Percentiles rank a stretch among this genome's conserved stretches.
phyloP scores from a whole-genome alignment of 495 filamentous ascomycete species.

The Xylaria venustula region DNA sequence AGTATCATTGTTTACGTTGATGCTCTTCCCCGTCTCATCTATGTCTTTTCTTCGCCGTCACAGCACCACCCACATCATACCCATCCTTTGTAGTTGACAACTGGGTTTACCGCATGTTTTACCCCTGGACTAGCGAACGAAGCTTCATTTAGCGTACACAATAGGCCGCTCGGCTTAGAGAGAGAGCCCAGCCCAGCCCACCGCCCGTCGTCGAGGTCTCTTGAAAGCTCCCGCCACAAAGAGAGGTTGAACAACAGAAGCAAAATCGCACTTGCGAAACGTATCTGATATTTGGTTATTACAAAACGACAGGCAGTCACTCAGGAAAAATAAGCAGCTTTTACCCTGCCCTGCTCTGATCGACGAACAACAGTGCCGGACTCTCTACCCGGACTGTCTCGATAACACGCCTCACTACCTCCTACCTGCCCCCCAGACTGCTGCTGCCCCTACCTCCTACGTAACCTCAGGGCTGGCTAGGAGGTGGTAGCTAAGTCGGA shows the following conservation, averaged over 20 bases:
- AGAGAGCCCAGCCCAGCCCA: background rate
- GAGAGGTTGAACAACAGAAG: background rate
- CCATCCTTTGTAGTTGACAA: background rate
- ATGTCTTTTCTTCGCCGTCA: slow-evolving; percentile 10
- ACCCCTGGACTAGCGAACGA: slow-evolving; percentile 16
- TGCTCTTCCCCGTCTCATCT: background rate
- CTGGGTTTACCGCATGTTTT: background rate
- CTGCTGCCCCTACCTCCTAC: background rate
- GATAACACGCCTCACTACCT: no score
- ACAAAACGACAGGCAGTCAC: no score
- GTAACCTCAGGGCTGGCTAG: no score
- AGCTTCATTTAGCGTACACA: slow-evolving; percentile 1
- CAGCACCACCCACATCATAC: background rate
- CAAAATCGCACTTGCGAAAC: background rate
- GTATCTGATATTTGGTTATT: no score
- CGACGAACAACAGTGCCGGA: background rate
- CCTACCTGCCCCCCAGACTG: no score
- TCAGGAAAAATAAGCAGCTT: background rate
- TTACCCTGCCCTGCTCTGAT: no score
- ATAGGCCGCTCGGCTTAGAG: background rate
- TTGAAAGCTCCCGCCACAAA: background rate
- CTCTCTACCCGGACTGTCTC: no score
- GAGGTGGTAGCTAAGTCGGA: background rate
- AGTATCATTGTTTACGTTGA: no score
- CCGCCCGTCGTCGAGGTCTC: background rate